phyloP scores from a whole-genome alignment of 2,329 filamentous ascomycete genomes.

The Westerdykella ornata region DNA sequence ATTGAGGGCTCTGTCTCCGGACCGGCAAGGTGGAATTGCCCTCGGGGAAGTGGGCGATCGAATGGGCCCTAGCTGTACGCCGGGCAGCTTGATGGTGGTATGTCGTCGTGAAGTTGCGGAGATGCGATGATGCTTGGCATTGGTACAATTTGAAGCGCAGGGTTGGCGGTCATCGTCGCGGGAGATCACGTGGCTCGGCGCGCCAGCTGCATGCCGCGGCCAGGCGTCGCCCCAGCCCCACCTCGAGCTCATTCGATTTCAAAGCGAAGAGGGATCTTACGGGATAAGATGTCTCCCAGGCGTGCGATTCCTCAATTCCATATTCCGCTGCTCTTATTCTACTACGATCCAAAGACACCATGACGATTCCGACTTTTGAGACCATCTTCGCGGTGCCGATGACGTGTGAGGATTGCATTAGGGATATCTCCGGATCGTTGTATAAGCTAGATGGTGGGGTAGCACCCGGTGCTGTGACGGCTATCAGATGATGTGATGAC shows the following conservation, averaged over 20 bases:
- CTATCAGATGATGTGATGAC: conserved; percentile 3
- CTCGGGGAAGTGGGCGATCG: too few species aligned
- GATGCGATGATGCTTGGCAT: conserved; percentile 10
- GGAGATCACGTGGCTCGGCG: conserved; percentile 8
- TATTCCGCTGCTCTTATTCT: too few species aligned
- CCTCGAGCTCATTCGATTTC: conserved; percentile 16
- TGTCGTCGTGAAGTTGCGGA: not conserved
- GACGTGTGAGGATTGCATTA: conserved; percentile 82
- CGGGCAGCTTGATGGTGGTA: not conserved
- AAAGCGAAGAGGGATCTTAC: conserved; percentile 16
- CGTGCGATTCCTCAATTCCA: too few species aligned
- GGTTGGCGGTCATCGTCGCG: not conserved
- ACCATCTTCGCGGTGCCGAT: conserved; percentile 93
- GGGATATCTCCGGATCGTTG: conserved; percentile 74
- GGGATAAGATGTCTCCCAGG: too few species aligned
- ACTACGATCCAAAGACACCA: conserved; percentile 7
- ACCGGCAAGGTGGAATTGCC: not conserved
- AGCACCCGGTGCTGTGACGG: conserved; percentile 2
- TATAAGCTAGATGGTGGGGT: conserved; percentile 60
- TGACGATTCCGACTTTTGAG: conserved; percentile 46
- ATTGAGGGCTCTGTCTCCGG: not conserved
- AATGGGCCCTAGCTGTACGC: not conserved
- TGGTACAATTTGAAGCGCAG: conserved; percentile 3
- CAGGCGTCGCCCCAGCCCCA: conserved; percentile 4
- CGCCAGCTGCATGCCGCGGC: conserved; percentile 1